Evolutionary conservation across 1,284 basidiomycete species (phyloP).

Genomic region (Ganoderma leucocontextum): DNA sequence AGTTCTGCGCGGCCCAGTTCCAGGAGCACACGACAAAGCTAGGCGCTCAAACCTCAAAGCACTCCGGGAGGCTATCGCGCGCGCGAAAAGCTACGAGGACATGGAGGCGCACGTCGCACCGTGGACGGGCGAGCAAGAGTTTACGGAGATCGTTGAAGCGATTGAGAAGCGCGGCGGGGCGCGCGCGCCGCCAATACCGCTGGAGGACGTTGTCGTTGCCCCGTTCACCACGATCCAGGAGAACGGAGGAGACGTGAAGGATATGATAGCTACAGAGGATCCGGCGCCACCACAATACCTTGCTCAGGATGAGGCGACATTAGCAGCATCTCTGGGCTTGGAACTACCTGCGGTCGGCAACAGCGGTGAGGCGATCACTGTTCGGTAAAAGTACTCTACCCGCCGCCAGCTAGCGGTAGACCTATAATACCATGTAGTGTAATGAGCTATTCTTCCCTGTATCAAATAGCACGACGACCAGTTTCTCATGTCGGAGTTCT

Average conservation of each 20-base stretch:
- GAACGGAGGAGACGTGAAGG: background rate
- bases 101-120: constrained; percentile 60
- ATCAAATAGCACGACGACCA: constrained; percentile 13
- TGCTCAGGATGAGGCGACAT: background rate
- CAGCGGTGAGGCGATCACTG: constrained; percentile 13
- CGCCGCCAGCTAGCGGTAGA: background rate
- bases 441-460: constrained; percentile 10
- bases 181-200: constrained; percentile 30
- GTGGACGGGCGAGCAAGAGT: constrained; percentile 71
- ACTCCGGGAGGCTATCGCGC: constrained; percentile 61
- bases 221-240: background rate
- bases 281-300: background rate
- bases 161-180: constrained; percentile 55
- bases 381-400: constrained; percentile 9
- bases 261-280: background rate
- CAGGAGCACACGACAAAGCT: constrained; percentile 63
- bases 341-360: constrained; percentile 13
- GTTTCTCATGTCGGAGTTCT: background rate
- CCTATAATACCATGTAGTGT: constrained; percentile 5
- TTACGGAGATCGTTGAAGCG: constrained; percentile 59
- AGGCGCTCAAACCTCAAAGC: constrained; percentile 67
- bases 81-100: constrained; percentile 74
- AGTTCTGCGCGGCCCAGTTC: constrained; percentile 90
- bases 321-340: constrained; percentile 9
- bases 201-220: constrained; percentile 17